Conservation (phyloP, 2,329 filamentous ascomycete genomes). For the Monosporascus sp. region DNA sequence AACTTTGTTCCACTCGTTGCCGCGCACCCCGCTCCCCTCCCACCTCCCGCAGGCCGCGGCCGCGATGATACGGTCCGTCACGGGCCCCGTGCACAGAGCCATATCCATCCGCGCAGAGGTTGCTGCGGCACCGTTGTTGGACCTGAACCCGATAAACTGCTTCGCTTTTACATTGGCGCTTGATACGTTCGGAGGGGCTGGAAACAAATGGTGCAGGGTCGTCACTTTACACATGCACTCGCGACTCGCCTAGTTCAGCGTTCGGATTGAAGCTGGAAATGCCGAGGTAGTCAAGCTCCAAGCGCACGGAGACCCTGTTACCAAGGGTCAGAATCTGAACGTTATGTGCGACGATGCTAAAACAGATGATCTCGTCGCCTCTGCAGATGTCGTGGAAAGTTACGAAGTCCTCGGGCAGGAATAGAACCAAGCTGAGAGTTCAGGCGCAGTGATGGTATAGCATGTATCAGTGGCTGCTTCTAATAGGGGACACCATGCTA, state of each 20-base stretch:
- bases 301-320: slow-evolving; percentile 29
- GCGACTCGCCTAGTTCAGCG: slow-evolving; percentile 30
- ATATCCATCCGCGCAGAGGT: slow-evolving; percentile 31
- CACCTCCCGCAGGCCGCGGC: slow-evolving; percentile 25
- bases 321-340: slow-evolving; percentile 29
- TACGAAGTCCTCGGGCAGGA: slow-evolving; percentile 32
- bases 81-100: slow-evolving; percentile 30
- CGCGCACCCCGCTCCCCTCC: neutral
- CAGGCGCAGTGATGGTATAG: slow-evolving; percentile 24
- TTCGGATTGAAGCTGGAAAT: slow-evolving; percentile 29
- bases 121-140: slow-evolving; percentile 27
- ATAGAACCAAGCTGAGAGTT: slow-evolving; percentile 32
- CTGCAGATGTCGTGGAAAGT: slow-evolving; percentile 28
- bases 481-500: no score
- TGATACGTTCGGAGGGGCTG: no score
- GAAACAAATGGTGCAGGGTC: no score
- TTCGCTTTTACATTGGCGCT: neutral
- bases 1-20: slow-evolving; percentile 32
- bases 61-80: slow-evolving; percentile 29
- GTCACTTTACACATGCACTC: slow-evolving; percentile 19
- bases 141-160: slow-evolving; percentile 29
- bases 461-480: neutral
- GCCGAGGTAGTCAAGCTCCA: slow-evolving; percentile 30
- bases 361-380: slow-evolving; percentile 28
- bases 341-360: slow-evolving; percentile 31